Base-by-base conservation (phyloP, 306 rosid genomes). In the Cajanus cajan region DNA sequence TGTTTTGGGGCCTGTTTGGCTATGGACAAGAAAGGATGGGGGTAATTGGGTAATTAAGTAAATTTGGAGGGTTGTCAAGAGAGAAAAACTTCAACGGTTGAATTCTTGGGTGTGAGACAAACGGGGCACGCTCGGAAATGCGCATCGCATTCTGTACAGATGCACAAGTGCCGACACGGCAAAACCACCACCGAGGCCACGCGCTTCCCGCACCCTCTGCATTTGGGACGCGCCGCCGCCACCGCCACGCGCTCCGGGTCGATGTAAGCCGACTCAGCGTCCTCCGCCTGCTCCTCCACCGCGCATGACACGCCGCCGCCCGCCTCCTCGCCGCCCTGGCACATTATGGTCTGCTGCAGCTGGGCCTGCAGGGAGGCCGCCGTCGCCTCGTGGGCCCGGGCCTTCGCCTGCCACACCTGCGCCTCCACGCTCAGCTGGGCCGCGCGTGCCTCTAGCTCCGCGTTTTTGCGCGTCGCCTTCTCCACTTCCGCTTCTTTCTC, bases 121-220 rank as follows among this genome's bases (percentile, higher is more conserved):
- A 93, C 83, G 0, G 99, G 99, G 76, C 99, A 95, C 1, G 90
- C 88, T 80, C 85, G 86, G 57, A 78, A 89, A 79, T 84, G 84
- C 61, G 76, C 85, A 75, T 90, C 97, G 70, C 99, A 95, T 69
- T 88, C 90, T 61, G 88, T 70, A 74, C 99, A 95, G 4, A 93
- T 71, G 83, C 97, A 87, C 7, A 95, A 82, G 76, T 95, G 98
- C 82, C 97, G 94, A 80, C 99, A 95, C 64, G 98, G 99, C 86
- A 95, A 41, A 63, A 87, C 81, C 18, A 93, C 94, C 82, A 93
- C 93, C 75, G 97, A 85, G 0, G 98, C 98, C 45, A 82, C 90
- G 54, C 92, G 91, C 78, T 73, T 77, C 64, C 82, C 79, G 68
- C 99, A 95, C n/a, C 80, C 96, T 78, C 86, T 86, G 39, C 99